Percentiles rank a stretch among this genome's conserved stretches.
Conservation (phyloP, 148 eudicot species). For the Chenopodium formosanum region DNA sequence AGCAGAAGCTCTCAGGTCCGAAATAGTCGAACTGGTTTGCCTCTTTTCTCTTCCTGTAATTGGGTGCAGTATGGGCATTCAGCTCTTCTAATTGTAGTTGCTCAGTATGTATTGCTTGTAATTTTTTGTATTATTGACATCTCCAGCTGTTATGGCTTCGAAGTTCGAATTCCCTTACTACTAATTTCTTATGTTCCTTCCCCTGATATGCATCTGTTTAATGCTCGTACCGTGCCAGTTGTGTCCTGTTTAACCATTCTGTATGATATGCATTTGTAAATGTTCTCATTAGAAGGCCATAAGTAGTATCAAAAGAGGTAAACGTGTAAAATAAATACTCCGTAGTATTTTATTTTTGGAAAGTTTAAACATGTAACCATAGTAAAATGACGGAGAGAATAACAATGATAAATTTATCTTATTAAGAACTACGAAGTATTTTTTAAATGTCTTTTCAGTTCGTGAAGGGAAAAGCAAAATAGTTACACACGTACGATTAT, state of each 20-base stretch:
- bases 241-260: background rate
- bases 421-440: too few relatives aligned
- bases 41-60: background rate
- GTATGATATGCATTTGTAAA: too few relatives aligned
- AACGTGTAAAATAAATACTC: too few relatives aligned
- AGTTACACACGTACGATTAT: background rate
- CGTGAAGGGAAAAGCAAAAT: background rate
- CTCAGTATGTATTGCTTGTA: background rate
- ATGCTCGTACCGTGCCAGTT: background rate
- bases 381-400: too few relatives aligned
- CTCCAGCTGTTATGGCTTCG: background rate
- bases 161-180: background rate
- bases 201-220: background rate
- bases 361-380: too few relatives aligned
- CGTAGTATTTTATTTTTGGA: too few relatives aligned
- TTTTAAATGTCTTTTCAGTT: background rate
- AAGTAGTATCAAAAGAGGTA: too few relatives aligned
- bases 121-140: constrained; percentile 7
- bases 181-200: background rate
- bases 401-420: too few relatives aligned
- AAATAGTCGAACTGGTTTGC: constrained; percentile 18
- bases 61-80: background rate
- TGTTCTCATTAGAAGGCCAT: background rate
- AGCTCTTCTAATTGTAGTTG: background rate
- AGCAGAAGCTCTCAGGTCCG: constrained; percentile 54